These are phyloP conservation scores for Barnettozyma wickerhamii DNA, from an alignment of 805 yeast species.

Conservation along the genomic window DNA sequence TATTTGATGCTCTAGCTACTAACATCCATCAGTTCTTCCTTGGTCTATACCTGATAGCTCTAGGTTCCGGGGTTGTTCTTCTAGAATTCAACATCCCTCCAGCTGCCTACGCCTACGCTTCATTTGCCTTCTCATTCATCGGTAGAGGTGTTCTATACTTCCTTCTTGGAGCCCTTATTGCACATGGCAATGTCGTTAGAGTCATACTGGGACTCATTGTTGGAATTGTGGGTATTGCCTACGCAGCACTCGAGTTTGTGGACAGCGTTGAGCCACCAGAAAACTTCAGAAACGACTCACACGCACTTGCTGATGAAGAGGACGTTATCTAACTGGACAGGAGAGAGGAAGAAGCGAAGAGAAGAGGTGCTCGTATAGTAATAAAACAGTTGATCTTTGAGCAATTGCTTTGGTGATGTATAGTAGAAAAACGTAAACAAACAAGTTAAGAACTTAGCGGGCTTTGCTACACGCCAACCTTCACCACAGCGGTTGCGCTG, in stretches of 20 bases:
- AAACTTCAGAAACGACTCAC: conserved; percentile 63
- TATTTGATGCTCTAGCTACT: neutral
- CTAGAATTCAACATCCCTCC: conserved; percentile 44
- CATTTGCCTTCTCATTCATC: conserved; percentile 57
- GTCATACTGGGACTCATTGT: conserved; percentile 54
- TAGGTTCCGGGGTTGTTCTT: conserved; percentile 48
- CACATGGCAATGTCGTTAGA: conserved; percentile 52
- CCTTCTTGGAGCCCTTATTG: conserved; percentile 43
- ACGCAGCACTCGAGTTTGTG: conserved; percentile 59
- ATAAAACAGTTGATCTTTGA: neutral
- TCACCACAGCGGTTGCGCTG: neutral
- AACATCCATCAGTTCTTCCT: conserved; percentile 36
- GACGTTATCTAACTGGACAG: conserved; percentile 30
- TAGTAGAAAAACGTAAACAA: neutral
- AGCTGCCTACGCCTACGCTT: conserved; percentile 58
- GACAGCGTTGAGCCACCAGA: conserved; percentile 78
- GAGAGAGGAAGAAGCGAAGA: no score
- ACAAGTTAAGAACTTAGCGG: no score
- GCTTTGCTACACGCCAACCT: neutral
- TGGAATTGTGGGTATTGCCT: conserved; percentile 57
- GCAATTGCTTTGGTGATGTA: neutral
- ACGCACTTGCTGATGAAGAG: conserved; percentile 33
- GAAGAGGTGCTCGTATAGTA: no score
- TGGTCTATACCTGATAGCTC: conserved; percentile 51
- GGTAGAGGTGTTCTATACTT: conserved; percentile 68